phyloP scores from a whole-genome alignment of 192 early-diverging fungal species.

The Glomus cerebriforme region DNA sequence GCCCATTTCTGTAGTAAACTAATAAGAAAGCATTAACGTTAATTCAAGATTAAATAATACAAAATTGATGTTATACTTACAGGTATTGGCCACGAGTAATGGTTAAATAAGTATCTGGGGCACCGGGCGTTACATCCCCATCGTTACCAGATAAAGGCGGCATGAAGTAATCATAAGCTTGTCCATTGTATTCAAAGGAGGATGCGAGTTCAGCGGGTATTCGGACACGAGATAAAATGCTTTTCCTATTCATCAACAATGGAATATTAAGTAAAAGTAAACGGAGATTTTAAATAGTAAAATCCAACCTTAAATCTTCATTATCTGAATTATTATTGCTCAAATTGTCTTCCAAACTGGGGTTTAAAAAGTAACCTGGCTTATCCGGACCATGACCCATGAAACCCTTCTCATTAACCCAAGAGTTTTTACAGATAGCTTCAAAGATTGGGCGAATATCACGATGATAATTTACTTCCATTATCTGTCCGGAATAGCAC shows the following conservation, averaged over 20 bases:
- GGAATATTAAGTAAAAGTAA: slow-evolving; percentile 4
- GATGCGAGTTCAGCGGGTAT: background rate
- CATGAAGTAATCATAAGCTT: slow-evolving; percentile 27
- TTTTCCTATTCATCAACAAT: slow-evolving; percentile 17
- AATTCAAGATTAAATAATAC: slow-evolving; percentile 11
- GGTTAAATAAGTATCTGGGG: slow-evolving; percentile 9
- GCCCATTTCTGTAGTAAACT: slow-evolving; percentile 8
- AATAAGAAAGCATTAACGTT: background rate
- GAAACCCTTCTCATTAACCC: slow-evolving; percentile 21
- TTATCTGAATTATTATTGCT: background rate
- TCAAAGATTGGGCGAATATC: slow-evolving; percentile 30
- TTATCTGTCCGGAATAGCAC: too few species aligned
- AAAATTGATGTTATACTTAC: slow-evolving; percentile 1
- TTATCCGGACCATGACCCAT: slow-evolving; percentile 3
- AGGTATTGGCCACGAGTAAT: slow-evolving; percentile 22
- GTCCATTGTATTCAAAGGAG: background rate
- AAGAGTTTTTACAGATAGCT: slow-evolving; percentile 4
- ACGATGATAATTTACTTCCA: slow-evolving; percentile 11
- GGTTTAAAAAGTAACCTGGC: slow-evolving; percentile 20
- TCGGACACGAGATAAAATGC: slow-evolving; percentile 12
- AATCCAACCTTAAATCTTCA: slow-evolving; percentile 1
- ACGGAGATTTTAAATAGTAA: background rate
- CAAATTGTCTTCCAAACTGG: background rate
- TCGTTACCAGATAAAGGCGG: slow-evolving; percentile 25
- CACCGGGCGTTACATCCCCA: background rate